A percentile compares a stretch with the other conserved stretches of the same genome.
Evolutionary conservation across 2,329 filamentous ascomycete species (phyloP).

Genomic region (Pseudogymnoascus sp.): DNA sequence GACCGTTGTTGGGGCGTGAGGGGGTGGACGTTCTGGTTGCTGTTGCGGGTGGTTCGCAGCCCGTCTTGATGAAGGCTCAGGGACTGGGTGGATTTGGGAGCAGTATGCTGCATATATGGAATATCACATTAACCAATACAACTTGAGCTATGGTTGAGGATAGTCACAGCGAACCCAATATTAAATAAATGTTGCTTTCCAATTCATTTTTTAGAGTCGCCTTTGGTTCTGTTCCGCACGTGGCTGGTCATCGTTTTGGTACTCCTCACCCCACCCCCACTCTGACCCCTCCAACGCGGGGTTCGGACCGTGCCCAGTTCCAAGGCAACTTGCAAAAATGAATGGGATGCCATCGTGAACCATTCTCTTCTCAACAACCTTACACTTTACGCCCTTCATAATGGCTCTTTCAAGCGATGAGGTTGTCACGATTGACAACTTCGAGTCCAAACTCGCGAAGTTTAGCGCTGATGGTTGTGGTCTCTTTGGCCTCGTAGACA

Average conservation of each 20-base stretch:
- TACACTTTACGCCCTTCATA: background rate
- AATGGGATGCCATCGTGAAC: background rate
- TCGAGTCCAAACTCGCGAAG: constrained; percentile 22
- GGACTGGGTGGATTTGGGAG: background rate
- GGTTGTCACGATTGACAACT: constrained; percentile 28
- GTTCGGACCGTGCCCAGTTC: background rate
- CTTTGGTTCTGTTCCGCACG: background rate
- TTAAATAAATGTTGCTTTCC: background rate
- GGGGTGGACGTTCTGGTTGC: background rate
- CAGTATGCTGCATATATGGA: background rate
- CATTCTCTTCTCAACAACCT: background rate
- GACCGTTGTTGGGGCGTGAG: too few species aligned
- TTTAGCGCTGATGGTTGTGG: constrained; percentile 18
- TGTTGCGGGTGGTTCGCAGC: background rate
- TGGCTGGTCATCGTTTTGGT: background rate
- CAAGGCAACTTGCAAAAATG: background rate
- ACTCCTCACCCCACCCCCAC: background rate
- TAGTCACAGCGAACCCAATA: background rate
- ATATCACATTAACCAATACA: background rate
- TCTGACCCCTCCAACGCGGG: background rate
- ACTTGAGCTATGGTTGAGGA: background rate
- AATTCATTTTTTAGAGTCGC: background rate
- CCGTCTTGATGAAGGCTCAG: background rate
- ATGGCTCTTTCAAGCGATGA: constrained; percentile 20
- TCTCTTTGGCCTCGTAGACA: constrained; percentile 30